These are phyloP conservation scores for Thuja plicata DNA, from an alignment of 83 land plant species.

Conservation along the genomic window DNA sequence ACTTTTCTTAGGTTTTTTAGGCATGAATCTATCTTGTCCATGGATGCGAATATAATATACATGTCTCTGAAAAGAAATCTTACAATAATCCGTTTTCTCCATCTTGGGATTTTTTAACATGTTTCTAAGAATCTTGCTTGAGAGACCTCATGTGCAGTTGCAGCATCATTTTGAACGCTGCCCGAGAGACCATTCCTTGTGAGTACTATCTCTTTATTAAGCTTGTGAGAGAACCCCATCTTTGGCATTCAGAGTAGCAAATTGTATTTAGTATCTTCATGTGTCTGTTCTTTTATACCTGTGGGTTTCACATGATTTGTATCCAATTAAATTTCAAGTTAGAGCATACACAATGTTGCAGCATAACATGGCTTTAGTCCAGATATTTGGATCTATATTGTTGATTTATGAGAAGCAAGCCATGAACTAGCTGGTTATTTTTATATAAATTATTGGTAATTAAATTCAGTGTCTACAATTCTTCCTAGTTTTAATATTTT, in stretches of 20 bases:
- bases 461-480: neutral
- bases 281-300: neutral
- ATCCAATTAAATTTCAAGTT: neutral
- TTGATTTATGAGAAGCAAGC: conserved; percentile 1
- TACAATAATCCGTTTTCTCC: neutral
- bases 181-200: neutral
- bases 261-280: neutral
- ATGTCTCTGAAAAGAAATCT: neutral
- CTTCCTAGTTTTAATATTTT: neutral
- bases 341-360: neutral
- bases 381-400: neutral
- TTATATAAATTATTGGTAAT: neutral
- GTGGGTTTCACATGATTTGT: neutral
- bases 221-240: neutral
- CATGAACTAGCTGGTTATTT: neutral
- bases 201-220: neutral
- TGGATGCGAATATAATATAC: neutral
- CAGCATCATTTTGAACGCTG: neutral
- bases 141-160: neutral
- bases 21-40: neutral
- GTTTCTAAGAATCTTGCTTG: neutral
- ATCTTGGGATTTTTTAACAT: neutral
- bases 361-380: neutral
- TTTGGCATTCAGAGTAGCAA: neutral
- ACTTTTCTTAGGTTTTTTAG: neutral